Evolutionary conservation across 805 yeast genomes (phyloP).

Genomic region (Pichia eremophila): DNA sequence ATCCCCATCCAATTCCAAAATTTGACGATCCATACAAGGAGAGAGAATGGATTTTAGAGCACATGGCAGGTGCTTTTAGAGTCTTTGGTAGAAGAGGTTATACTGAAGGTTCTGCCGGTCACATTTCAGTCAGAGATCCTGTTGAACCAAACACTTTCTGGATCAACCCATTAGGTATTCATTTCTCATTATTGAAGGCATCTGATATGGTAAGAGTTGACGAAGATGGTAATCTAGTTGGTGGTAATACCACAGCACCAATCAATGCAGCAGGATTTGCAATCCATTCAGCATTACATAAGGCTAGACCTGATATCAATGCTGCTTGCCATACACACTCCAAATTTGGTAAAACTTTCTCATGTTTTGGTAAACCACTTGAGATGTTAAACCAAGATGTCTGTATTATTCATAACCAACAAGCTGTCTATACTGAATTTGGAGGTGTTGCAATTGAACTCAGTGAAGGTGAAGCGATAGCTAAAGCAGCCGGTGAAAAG

Average conservation of each 20-base stretch:
- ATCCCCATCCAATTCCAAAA: neutral
- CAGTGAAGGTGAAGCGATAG: constrained; percentile 53
- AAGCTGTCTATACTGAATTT: constrained; percentile 55
- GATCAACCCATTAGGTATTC: constrained; percentile 82
- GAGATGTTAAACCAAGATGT: constrained; percentile 78
- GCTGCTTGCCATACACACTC: constrained; percentile 72
- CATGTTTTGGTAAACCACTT: constrained; percentile 53
- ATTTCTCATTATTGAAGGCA: constrained; percentile 51
- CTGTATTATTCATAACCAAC: constrained; percentile 55
- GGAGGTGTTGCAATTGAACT: constrained; percentile 71
- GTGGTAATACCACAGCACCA: constrained; percentile 35
- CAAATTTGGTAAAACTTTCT: constrained; percentile 52
- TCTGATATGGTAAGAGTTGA: constrained; percentile 56
- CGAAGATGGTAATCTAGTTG: constrained; percentile 47
- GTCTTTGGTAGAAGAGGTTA: constrained; percentile 70
- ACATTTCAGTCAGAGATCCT: constrained; percentile 77
- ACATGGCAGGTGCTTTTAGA: constrained; percentile 79
- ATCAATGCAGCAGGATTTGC: constrained; percentile 63
- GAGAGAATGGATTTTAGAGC: constrained; percentile 46
- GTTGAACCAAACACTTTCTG: constrained; percentile 71
- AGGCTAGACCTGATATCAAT: constrained; percentile 56
- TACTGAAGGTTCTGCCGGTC: constrained; percentile 77
- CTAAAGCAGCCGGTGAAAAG: constrained; percentile 49
- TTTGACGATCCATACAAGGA: neutral
- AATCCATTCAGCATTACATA: constrained; percentile 58